These are phyloP conservation scores for Mrakia gelida DNA, from an alignment of 768 basidiomycete genomes.

Conservation along the genomic window DNA sequence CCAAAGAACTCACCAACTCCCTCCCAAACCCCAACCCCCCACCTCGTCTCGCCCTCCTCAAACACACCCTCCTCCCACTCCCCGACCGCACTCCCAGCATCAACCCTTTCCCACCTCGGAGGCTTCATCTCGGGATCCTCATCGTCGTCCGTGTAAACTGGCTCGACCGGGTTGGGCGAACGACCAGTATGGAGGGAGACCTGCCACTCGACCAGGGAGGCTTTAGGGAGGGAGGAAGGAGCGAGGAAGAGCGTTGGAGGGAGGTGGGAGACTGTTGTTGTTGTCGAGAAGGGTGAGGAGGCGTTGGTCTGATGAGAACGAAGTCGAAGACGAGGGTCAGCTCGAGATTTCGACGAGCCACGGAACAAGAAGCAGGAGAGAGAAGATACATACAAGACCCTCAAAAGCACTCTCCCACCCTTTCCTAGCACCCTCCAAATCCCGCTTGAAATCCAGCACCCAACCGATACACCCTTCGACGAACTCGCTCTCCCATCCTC, in stretches of 20 bases:
- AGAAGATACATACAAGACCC: slow-evolving; percentile 26
- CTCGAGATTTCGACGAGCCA: not conserved
- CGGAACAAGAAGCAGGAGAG: not conserved
- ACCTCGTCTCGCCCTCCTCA: not conserved
- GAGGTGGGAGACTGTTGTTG: not conserved
- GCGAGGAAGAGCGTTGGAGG: slow-evolving; percentile 40
- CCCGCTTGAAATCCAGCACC: slow-evolving; percentile 27
- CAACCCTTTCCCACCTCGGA: slow-evolving; percentile 4
- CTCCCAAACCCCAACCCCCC: slow-evolving; percentile 2
- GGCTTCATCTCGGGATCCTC: slow-evolving; percentile 38
- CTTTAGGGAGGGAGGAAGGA: slow-evolving; percentile 44
- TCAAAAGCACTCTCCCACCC: slow-evolving; percentile 37
- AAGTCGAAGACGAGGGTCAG: not conserved
- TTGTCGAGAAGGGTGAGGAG: not conserved
- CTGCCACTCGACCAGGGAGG: slow-evolving; percentile 48
- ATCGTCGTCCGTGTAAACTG: slow-evolving; percentile 26
- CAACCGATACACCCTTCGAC: slow-evolving; percentile 45
- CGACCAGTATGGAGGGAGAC: slow-evolving; percentile 44
- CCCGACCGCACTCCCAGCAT: not conserved
- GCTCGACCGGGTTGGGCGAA: not conserved
- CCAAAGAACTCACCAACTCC: not conserved
- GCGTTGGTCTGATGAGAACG: not conserved
- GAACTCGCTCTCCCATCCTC: slow-evolving; percentile 62
- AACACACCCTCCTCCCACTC: slow-evolving; percentile 17
- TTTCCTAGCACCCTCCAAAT: slow-evolving; percentile 34